Evolutionary conservation across 2,329 filamentous ascomycete species (phyloP).

Genomic region (Aureobasidium sp.): DNA sequence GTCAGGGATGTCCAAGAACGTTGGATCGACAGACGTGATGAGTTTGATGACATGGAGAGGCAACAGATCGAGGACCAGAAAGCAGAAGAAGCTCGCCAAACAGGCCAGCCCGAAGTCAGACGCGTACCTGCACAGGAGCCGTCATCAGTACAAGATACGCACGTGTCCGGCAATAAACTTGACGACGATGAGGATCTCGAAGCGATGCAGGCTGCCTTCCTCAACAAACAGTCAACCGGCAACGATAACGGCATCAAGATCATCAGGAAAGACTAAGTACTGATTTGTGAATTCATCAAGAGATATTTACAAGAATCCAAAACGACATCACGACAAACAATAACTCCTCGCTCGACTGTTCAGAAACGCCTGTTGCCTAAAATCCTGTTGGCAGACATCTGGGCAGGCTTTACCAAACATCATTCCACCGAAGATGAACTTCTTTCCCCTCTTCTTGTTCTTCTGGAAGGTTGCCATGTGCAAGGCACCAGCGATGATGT

Average conservation of each 20-base stretch:
- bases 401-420: conserved; percentile 35
- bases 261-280: conserved; percentile 43
- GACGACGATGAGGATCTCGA: conserved; percentile 28
- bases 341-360: not conserved
- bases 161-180: conserved; percentile 16
- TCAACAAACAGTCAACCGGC: conserved; percentile 18
- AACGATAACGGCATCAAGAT: conserved; percentile 61
- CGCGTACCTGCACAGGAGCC: conserved; percentile 3
- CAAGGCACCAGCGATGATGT: conserved; percentile 41
- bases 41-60: conserved; percentile 72
- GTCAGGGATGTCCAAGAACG: conserved; percentile 87
- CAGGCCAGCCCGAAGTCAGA: conserved; percentile 8
- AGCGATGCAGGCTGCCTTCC: conserved; percentile 29
- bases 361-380: not conserved
- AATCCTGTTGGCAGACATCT: not conserved
- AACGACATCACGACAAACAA: not conserved
- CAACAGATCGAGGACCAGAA: conserved; percentile 64
- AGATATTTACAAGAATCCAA: conserved; percentile 1
- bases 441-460: conserved; percentile 44
- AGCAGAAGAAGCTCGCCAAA: conserved; percentile 22
- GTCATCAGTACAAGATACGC: not conserved
- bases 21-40: conserved; percentile 86
- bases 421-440: conserved; percentile 51
- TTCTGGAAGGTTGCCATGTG: conserved; percentile 52
- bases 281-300: not conserved